Conservation (phyloP, 1,284 basidiomycete genomes). For the Malassezia dermatis region DNA sequence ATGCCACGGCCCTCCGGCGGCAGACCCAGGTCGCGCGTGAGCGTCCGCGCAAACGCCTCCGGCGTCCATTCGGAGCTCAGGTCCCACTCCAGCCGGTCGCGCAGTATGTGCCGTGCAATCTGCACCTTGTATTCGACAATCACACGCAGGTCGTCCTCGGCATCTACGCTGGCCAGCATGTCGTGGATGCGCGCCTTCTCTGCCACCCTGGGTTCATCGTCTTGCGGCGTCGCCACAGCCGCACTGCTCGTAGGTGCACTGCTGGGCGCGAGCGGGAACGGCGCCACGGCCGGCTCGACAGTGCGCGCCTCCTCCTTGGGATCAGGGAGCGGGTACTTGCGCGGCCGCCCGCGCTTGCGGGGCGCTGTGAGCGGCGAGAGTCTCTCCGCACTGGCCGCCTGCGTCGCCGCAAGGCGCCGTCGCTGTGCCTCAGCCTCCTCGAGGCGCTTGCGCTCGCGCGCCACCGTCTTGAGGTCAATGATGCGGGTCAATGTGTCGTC, state of each 20-base stretch:
- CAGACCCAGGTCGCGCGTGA: constrained; percentile 77
- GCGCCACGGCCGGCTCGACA: neutral
- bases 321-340: constrained; percentile 8
- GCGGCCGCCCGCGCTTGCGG: constrained; percentile 16
- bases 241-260: neutral
- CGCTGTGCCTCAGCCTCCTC: constrained; percentile 9
- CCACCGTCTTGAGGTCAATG: constrained; percentile 10
- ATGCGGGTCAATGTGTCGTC: constrained; percentile 10
- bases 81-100: constrained; percentile 97
- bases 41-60: constrained; percentile 67
- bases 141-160: constrained; percentile 41
- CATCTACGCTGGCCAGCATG: constrained; percentile 21
- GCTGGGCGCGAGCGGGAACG: neutral
- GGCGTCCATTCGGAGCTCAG: constrained; percentile 82
- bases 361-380: neutral
- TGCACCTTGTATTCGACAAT: constrained; percentile 77
- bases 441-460: constrained; percentile 14
- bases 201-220: neutral
- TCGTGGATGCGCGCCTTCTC: constrained; percentile 13
- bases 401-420: neutral
- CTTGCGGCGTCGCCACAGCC: neutral
- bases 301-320: neutral
- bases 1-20: constrained; percentile 76
- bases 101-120: constrained; percentile 75
- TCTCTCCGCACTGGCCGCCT: neutral